A percentile compares a stretch with the other conserved stretches of the same genome.
Conservation (phyloP, 2,329 filamentous ascomycete species). For the Alternaria hordeiaustralica region DNA sequence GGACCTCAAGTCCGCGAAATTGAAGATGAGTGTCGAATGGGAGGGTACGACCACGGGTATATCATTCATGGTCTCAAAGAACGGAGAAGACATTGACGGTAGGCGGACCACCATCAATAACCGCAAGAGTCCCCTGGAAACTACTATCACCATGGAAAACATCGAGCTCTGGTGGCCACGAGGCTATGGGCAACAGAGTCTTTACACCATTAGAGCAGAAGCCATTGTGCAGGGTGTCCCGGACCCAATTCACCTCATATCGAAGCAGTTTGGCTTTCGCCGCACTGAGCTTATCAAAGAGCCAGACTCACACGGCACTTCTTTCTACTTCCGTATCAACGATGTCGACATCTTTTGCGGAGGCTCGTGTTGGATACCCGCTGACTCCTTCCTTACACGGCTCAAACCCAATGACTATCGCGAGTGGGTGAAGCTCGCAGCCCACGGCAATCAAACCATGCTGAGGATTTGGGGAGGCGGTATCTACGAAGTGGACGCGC, state of each 20-base stretch:
- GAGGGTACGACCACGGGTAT: background rate
- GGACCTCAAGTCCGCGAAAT: constrained; percentile 4
- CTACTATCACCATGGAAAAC: constrained; percentile 52
- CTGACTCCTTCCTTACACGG: constrained; percentile 77
- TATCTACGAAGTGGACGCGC: constrained; percentile 75
- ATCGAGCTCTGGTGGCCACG: constrained; percentile 78
- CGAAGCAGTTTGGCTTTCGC: constrained; percentile 62
- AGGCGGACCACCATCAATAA: background rate
- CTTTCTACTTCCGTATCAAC: constrained; percentile 81
- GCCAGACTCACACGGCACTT: constrained; percentile 67
- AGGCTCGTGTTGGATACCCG: constrained; percentile 86
- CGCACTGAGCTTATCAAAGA: constrained; percentile 58
- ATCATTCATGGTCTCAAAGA: background rate
- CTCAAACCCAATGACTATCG: constrained; percentile 69
- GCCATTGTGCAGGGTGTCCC: background rate
- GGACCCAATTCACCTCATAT: constrained; percentile 1
- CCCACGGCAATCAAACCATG: constrained; percentile 81
- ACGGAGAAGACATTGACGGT: background rate
- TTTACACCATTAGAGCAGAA: constrained; percentile 64
- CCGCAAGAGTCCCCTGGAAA: constrained; percentile 41
- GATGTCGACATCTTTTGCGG: constrained; percentile 78
- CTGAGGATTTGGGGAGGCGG: constrained; percentile 82
- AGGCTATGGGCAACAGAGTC: constrained; percentile 75
- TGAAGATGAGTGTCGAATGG: background rate
- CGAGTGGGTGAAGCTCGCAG: constrained; percentile 77